These are phyloP conservation scores for Arctium lappa DNA, from an alignment of 129 eudicot genomes.

Conservation along the genomic window DNA sequence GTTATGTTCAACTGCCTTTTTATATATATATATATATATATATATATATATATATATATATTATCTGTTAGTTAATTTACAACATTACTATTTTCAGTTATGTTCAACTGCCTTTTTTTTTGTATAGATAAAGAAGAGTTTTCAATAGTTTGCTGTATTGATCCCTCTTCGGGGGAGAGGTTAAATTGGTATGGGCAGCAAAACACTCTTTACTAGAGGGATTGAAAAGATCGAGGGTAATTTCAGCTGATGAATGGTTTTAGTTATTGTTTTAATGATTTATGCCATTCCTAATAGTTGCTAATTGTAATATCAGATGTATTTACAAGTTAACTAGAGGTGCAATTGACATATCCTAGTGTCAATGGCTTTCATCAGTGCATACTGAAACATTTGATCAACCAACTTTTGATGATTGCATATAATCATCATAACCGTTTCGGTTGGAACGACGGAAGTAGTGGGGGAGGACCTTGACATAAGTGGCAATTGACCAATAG, in stretches of 20 bases:
- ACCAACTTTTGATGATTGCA: background rate
- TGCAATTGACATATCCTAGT: background rate
- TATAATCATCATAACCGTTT: background rate
- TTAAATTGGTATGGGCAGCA: constrained; percentile 28
- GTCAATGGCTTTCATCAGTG: background rate
- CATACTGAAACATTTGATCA: background rate
- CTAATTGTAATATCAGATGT: background rate
- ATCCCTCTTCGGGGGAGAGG: constrained; percentile 41
- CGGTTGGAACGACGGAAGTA: background rate
- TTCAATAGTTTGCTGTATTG: constrained; percentile 18
- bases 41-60: background rate
- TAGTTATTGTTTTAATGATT: too few species aligned
- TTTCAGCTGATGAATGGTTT: too few species aligned
- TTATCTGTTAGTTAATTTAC: background rate
- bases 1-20: background rate
- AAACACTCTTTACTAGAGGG: too few species aligned
- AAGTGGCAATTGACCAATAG: background rate
- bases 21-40: too few species aligned
- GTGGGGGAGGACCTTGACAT: background rate
- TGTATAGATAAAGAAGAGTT: background rate
- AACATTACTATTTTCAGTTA: background rate
- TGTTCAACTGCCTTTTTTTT: background rate
- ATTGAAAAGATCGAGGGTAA: too few species aligned
- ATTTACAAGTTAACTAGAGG: background rate
- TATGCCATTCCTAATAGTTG: too few species aligned